Evolutionary conservation across 768 basidiomycete genomes (phyloP).

Genomic region (Coprinopsis cinerea): DNA sequence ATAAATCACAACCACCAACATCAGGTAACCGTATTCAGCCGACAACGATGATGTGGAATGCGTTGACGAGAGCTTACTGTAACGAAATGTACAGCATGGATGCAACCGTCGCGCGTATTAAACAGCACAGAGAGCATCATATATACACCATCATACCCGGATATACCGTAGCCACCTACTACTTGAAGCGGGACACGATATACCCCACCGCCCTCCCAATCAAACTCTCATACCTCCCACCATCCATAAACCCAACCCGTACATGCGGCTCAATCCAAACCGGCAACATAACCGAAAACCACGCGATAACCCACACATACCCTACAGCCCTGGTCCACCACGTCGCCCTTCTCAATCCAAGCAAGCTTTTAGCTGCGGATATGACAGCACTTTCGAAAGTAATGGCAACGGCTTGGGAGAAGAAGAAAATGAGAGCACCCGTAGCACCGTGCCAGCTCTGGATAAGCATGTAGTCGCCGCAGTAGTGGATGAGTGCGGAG

Average conservation of each 20-base stretch:
- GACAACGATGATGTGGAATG: too few species aligned
- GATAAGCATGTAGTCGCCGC: constrained; percentile 24
- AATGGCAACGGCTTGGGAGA: constrained; percentile 24
- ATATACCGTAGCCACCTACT: too few species aligned
- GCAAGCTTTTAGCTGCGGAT: constrained; percentile 3
- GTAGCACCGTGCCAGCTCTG: constrained; percentile 13
- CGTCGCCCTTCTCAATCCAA: constrained; percentile 1
- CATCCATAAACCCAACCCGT: neutral
- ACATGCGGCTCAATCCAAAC: constrained; percentile 5
- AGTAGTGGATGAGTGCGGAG: constrained; percentile 24
- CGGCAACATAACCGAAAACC: constrained; percentile 4
- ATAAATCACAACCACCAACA: too few species aligned
- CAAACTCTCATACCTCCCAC: neutral
- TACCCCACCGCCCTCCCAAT: neutral
- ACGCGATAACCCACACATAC: constrained; percentile 5
- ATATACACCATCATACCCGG: too few species aligned
- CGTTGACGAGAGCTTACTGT: too few species aligned
- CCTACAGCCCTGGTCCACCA: neutral
- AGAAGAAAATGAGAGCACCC: constrained; percentile 24
- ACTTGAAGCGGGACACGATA: too few species aligned
- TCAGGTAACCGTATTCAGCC: too few species aligned
- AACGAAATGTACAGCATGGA: too few species aligned
- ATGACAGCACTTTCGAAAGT: constrained; percentile 21
- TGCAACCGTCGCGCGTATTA: too few species aligned
- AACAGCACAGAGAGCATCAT: too few species aligned